These are phyloP conservation scores for Piper longum DNA, from an alignment of 164 flowering plant genomes.

Conservation along the genomic window DNA sequence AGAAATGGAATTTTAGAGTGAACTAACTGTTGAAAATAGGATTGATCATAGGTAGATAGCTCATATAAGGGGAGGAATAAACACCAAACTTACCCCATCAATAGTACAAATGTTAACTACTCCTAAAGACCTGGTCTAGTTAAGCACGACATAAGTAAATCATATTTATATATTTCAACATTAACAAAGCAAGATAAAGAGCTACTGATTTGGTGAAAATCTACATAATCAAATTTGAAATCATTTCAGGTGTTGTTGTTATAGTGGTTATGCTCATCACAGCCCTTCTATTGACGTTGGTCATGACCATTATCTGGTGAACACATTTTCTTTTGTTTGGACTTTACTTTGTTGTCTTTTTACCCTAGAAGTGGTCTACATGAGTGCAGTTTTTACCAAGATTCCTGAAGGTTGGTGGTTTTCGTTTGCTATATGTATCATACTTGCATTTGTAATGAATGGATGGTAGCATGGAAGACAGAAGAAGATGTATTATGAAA, in stretches of 20 bases:
- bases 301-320: conserved; percentile 76
- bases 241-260: conserved; percentile 70
- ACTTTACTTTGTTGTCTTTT: conserved; percentile 46
- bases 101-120: too few relatives aligned
- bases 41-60: too few relatives aligned
- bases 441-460: conserved; percentile 71
- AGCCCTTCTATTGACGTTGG: conserved; percentile 54
- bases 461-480: conserved; percentile 80
- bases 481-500: conserved; percentile 56
- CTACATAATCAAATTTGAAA: too few relatives aligned
- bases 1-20: too few relatives aligned
- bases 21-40: too few relatives aligned
- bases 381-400: conserved; percentile 59
- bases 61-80: too few relatives aligned
- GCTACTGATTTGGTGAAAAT: not conserved
- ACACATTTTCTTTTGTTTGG: conserved; percentile 33
- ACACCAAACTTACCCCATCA: too few relatives aligned
- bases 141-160: too few relatives aligned
- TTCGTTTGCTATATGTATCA: conserved; percentile 68
- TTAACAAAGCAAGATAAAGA: too few relatives aligned
- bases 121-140: too few relatives aligned
- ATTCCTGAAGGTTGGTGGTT: conserved; percentile 77
- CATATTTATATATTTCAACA: too few relatives aligned
- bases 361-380: conserved; percentile 57
- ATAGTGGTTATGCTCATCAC: conserved; percentile 79